Evolutionary conservation across 805 yeast genomes (phyloP), one percentile per base, ranked within the genome.

Genomic region (Metschnikowia bowlesiae): DNA sequence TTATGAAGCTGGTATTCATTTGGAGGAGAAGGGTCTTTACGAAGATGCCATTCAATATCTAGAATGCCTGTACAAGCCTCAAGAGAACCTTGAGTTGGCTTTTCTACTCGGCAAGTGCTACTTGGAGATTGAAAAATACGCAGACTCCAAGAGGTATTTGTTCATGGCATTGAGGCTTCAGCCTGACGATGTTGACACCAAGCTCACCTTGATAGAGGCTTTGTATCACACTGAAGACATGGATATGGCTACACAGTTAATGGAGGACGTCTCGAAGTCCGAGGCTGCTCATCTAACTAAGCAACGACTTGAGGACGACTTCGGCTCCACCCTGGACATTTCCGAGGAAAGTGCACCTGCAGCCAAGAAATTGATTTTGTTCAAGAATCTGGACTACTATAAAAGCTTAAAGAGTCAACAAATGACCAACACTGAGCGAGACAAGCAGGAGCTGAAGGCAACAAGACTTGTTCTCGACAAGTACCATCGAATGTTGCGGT

Each of bases 131-230:
- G 90, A 85, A 18, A 84, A 86, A 48, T 87, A 80, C 57, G 74
- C 69, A 28, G 78, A 79, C 45, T 95, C 96, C 0, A 81, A 78
- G 56, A 72, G 70, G 31, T 82, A 83, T 2, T 86, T 81, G 61
- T 69, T 70, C 43, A 68, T 78, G 11, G 77, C 87, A 2, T 63
- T 85, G 18, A 70, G 70, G n/a, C 64, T 66, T 36, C 83, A 82
- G 8, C 86, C 89, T 0, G 74, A 75, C 8, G 83, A 89, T 57
- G 68, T 87, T 32, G 96, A 90, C 53, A 80, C 84, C 9, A 82
- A 86, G 58, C 75, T 91, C 30, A 84, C 87, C 0, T 71, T 94
- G 28, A 96, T 94, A 0, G 98, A 94, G 67, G 81, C 89, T 1
- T 80, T 83, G 52, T 88, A 84, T 55, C 82, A 83, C 59, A 64